A percentile compares a stretch with the other conserved stretches of the same genome.
Evolutionary conservation across 1,284 basidiomycete genomes (phyloP).

Genomic region (Austroboletus niveus): DNA sequence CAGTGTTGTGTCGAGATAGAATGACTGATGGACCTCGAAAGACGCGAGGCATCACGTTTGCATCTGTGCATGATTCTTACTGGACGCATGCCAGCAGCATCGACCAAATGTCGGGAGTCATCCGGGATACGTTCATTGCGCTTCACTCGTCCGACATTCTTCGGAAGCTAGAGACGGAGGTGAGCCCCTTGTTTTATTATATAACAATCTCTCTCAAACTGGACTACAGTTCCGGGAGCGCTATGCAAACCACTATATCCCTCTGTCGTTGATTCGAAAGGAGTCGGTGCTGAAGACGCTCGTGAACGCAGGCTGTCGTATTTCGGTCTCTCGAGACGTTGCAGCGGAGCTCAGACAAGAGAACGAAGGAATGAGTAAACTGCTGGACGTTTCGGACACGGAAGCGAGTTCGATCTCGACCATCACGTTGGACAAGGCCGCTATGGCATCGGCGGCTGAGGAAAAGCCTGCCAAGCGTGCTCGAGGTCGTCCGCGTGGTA

Average conservation of each 20-base stretch:
- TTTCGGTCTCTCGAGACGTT: constrained; percentile 41
- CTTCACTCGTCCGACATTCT: constrained; percentile 90
- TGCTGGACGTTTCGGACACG: constrained; percentile 26
- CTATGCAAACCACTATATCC: constrained; percentile 75
- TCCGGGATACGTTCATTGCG: constrained; percentile 92
- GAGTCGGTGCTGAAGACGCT: constrained; percentile 40
- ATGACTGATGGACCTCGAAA: constrained; percentile 28
- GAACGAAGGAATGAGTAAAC: constrained; percentile 25
- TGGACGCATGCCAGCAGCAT: constrained; percentile 95
- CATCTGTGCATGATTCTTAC: constrained; percentile 98
- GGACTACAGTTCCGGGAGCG: constrained; percentile 67
- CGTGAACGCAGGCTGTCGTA: constrained; percentile 40
- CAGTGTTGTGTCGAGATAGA: not conserved
- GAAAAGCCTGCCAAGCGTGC: constrained; percentile 14
- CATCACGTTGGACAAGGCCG: constrained; percentile 9
- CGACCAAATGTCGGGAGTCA: constrained; percentile 86
- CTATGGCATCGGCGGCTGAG: not conserved
- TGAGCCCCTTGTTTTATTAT: constrained; percentile 23
- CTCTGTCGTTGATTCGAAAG: constrained; percentile 51
- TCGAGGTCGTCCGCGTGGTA: constrained; percentile 19
- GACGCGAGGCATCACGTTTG: constrained; percentile 79
- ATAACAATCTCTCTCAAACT: not conserved
- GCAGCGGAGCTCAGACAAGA: constrained; percentile 36
- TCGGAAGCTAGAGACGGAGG: constrained; percentile 56
- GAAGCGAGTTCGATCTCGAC: constrained; percentile 27